Conservation (phyloP, 1,284 basidiomycete genomes). For the Tilletia horrida region DNA sequence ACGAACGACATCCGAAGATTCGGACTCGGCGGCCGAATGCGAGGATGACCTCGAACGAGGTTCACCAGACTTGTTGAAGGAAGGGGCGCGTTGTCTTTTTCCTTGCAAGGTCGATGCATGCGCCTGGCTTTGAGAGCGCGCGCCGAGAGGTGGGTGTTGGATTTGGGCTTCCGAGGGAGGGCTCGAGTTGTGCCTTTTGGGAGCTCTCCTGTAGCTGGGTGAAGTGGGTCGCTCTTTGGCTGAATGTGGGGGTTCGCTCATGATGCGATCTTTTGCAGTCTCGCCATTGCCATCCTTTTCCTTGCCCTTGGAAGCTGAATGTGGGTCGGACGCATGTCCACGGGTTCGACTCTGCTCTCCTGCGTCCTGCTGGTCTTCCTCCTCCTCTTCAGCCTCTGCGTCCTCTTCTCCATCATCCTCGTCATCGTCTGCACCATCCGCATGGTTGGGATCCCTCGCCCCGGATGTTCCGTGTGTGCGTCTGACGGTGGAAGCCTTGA, state of each 20-base stretch:
- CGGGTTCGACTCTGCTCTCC: too few species aligned
- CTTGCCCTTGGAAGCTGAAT: background rate
- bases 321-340: too few species aligned
- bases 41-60: too few species aligned
- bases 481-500: background rate
- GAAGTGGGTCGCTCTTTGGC: background rate
- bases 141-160: background rate
- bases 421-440: conserved; percentile 1
- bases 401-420: background rate
- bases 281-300: background rate
- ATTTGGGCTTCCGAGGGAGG: background rate
- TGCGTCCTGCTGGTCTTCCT: background rate
- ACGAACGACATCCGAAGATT: conserved; percentile 29
- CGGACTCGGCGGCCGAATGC: too few species aligned
- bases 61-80: too few species aligned
- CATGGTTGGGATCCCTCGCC: too few species aligned
- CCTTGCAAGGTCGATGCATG: too few species aligned
- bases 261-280: background rate
- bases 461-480: background rate
- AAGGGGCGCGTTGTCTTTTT: too few species aligned
- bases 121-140: background rate
- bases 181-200: background rate
- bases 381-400: background rate
- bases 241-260: background rate
- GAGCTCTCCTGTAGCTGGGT: background rate